phyloP scores from a whole-genome alignment of 1,284 basidiomycete genomes.

The Malassezia sp. region DNA sequence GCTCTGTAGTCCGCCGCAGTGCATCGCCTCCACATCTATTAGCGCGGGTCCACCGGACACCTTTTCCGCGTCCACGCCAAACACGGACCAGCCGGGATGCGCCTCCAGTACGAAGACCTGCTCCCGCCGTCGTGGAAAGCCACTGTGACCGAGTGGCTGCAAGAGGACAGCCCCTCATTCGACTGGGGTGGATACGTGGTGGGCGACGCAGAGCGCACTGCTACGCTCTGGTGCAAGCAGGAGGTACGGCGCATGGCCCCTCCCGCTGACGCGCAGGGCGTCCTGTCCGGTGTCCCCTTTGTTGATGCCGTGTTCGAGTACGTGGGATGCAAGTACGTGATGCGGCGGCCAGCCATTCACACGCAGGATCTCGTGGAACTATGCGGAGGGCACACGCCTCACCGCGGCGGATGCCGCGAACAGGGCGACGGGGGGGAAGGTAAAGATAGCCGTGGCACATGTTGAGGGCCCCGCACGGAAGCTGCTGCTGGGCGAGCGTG shows the following conservation, averaged over 20 bases:
- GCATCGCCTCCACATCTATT: no score
- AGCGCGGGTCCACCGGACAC: no score
- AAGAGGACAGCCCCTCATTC: constrained; percentile 89
- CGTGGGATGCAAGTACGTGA: constrained; percentile 65
- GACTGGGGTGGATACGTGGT: constrained; percentile 97
- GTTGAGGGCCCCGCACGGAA: constrained; percentile 78
- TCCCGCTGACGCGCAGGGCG: constrained; percentile 58
- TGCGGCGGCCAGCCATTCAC: constrained; percentile 1
- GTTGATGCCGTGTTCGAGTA: constrained; percentile 85
- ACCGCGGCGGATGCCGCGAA: constrained; percentile 1
- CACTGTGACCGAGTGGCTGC: constrained; percentile 70
- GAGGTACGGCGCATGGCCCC: constrained; percentile 21
- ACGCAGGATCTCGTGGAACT: constrained; percentile 80
- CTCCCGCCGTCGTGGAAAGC: constrained; percentile 51
- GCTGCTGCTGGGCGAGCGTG: constrained; percentile 82
- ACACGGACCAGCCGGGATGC: no score
- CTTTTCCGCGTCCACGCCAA: no score
- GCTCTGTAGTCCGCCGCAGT: no score
- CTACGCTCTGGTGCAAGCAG: constrained; percentile 76
- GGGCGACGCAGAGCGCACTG: constrained; percentile 73
- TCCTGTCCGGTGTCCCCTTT: constrained; percentile 90
- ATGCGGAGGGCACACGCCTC: constrained; percentile 65
- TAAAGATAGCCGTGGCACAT: constrained; percentile 64
- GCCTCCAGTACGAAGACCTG: constrained; percentile 22
- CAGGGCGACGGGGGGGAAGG: constrained; percentile 46